phyloP scores from a whole-genome alignment of 331 rosid species.

The Saraca asoca region DNA sequence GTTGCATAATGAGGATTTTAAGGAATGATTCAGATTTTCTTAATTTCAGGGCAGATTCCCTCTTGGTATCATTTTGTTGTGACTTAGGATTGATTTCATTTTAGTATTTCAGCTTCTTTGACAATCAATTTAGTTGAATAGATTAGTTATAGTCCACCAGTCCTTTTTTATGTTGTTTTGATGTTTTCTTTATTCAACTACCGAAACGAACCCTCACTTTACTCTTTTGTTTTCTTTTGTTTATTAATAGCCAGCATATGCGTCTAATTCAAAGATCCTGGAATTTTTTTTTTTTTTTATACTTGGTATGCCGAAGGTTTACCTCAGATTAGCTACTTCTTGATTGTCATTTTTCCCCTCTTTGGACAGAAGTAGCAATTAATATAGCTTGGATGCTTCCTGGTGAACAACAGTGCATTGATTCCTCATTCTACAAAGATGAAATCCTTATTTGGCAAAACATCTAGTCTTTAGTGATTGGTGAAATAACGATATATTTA shows the following conservation, averaged over 20 bases:
- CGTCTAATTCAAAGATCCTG: slow-evolving; percentile 16
- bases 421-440: slow-evolving; percentile 28
- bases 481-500: slow-evolving; percentile 31
- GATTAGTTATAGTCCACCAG: slow-evolving; percentile 14
- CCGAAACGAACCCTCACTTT: slow-evolving; percentile 12
- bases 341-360: slow-evolving; percentile 23
- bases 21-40: background rate
- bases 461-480: slow-evolving; percentile 30
- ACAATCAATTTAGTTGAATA: slow-evolving; percentile 17
- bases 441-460: slow-evolving; percentile 33
- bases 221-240: background rate
- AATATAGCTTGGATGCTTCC: slow-evolving; percentile 27
- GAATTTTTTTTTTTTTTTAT: slow-evolving; percentile 9
- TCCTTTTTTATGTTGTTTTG: slow-evolving; percentile 11
- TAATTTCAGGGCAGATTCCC: background rate
- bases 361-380: slow-evolving; percentile 43
- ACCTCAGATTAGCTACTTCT: slow-evolving; percentile 17
- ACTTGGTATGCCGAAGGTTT: background rate
- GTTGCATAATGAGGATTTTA: slow-evolving; percentile 24
- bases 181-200: background rate
- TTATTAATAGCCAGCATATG: background rate
- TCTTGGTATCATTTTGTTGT: slow-evolving; percentile 20
- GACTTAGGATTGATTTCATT: slow-evolving; percentile 13
- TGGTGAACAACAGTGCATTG: slow-evolving; percentile 36
- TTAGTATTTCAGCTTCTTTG: slow-evolving; percentile 14